Conservation (phyloP, 768 basidiomycete genomes). For the Auricularia heimuer region DNA sequence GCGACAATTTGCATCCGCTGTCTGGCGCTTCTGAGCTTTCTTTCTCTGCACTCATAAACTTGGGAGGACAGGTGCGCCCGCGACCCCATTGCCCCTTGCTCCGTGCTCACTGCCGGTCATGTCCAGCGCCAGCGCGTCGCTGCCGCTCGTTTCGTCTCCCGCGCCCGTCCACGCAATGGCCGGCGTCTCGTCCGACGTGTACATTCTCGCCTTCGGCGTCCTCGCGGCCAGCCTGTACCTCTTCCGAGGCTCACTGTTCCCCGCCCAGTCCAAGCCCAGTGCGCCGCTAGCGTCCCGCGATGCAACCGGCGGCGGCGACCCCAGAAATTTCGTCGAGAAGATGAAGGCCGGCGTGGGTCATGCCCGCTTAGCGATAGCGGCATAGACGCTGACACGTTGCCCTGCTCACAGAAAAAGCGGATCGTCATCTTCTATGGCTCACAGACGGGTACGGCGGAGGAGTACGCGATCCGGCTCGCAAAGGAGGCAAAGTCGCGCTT, state of each 20-base stretch:
- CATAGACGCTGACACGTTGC: constrained; percentile 7
- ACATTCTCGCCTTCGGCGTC: constrained; percentile 65
- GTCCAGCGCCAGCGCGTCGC: constrained; percentile 1
- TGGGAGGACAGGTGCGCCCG: not conserved
- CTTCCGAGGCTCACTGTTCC: constrained; percentile 73
- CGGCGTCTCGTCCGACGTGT: constrained; percentile 48
- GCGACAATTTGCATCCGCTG: not conserved
- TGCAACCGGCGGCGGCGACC: constrained; percentile 56
- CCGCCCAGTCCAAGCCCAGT: constrained; percentile 50
- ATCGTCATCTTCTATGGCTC: constrained; percentile 97
- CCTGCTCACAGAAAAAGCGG: constrained; percentile 72
- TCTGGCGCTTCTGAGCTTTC: not conserved
- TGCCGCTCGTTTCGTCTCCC: not conserved
- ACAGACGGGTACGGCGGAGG: constrained; percentile 97
- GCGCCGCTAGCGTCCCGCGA: constrained; percentile 36
- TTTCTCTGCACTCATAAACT: not conserved
- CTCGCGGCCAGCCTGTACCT: constrained; percentile 70
- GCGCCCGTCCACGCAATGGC: not conserved
- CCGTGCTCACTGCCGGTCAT: not conserved
- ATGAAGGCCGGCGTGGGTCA: constrained; percentile 83
- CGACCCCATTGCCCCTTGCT: not conserved
- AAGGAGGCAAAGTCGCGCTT: constrained; percentile 97
- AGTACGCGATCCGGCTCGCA: constrained; percentile 93
- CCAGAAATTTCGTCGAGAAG: constrained; percentile 89
- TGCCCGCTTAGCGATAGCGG: not conserved